Conservation (phyloP, 2,329 filamentous ascomycete species). For the Fusarium oxysporum region DNA sequence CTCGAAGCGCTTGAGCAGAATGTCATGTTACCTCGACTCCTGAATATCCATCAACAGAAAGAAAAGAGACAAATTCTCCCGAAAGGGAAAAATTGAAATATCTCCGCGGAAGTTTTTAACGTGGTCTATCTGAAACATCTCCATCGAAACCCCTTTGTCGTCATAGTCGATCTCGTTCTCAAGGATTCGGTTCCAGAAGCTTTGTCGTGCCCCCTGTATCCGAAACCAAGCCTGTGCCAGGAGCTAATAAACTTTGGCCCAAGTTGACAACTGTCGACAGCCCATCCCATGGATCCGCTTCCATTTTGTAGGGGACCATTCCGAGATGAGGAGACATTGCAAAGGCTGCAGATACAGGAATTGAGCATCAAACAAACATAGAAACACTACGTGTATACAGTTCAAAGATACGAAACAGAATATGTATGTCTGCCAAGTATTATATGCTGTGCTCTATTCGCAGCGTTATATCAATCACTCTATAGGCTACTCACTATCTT, state of each 20-base stretch:
- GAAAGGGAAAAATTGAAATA: background rate
- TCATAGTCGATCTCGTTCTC: constrained; percentile 31
- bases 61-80: background rate
- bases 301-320: constrained; percentile 2
- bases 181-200: constrained; percentile 22
- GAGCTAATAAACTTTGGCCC: constrained; percentile 21
- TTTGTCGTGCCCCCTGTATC: constrained; percentile 20
- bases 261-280: background rate
- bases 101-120: constrained; percentile 3
- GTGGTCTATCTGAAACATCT: constrained; percentile 22
- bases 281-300: constrained; percentile 12
- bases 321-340: background rate
- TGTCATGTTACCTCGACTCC: constrained; percentile 5
- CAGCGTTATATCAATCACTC: background rate
- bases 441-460: background rate
- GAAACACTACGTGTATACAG: background rate
- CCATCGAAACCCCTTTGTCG: constrained; percentile 20
- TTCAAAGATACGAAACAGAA: constrained; percentile 3
- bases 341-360: background rate
- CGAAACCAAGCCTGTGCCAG: constrained; percentile 4
- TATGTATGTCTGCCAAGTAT: background rate
- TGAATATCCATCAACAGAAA: background rate
- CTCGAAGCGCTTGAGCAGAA: background rate
- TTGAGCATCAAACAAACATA: background rate
- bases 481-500: background rate